Evolutionary conservation across 495 filamentous ascomycete species (phyloP), one percentile per base, ranked within the genome.

Genomic region (Tuber microsphaerosporum): DNA sequence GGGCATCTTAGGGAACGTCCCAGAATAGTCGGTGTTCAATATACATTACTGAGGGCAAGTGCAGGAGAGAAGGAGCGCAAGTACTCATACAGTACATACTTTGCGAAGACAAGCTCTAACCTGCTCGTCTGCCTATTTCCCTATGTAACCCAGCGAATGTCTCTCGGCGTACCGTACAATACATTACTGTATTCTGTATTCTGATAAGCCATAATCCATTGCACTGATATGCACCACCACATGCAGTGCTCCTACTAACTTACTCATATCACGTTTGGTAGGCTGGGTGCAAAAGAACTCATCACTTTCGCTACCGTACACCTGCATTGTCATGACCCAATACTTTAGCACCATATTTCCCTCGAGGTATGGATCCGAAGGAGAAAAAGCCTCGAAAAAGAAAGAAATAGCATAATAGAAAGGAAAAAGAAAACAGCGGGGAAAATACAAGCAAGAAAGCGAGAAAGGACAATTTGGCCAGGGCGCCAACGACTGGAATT

Each of bases 1-100:
- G 70, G 76, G 70, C 75, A 78, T 73, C 73, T 78, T 69, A 45
- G 71, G 70, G 72, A 74, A 72, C 56, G 72, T 65, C 56, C 56
- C 2, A 34, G 56, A 65, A 34, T 31, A 26, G 26, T 65, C 14
- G 56, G 6, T 19, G 34, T 31, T 19, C 56, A 17, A 34, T 19
- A 65, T 34, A 65, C 56, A 65, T 65, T 65, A 7, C 26, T 65
- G 48, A n/a, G 74, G 69, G 71, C 69, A 74, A 51, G 71, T 71
- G 75, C 56, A 70, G 74, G 51, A 51, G 72, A 68, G 46, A 76
- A 34, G 56, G 56, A 31, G 26, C 14, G 26, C 16, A 16, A 31
- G 51, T 61, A n/a, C n/a, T n/a, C n/a, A n/a, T n/a, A 61, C 26
- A 7, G 7, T 48, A 48, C 46, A 61, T 26, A 31, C 56, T 6